Evolutionary conservation across 257 asterid species (phyloP).

Genomic region (Cordia subcordata): DNA sequence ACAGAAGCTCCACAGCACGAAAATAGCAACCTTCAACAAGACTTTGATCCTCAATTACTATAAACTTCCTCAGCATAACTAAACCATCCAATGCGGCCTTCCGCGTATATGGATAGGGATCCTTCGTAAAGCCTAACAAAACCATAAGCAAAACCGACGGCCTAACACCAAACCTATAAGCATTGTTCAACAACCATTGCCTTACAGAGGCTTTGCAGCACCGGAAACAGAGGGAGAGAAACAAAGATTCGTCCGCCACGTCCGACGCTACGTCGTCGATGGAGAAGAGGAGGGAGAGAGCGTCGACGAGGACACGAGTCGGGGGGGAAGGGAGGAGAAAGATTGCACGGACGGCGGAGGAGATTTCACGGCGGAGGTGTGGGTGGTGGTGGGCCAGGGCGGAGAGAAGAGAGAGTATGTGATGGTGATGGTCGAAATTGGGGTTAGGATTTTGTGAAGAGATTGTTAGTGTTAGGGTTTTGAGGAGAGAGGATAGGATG

Average conservation of each 20-base stretch:
- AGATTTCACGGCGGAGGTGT: slow-evolving; percentile 27
- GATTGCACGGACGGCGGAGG: slow-evolving; percentile 33
- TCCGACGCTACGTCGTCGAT: neutral
- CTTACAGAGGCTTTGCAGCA: slow-evolving; percentile 35
- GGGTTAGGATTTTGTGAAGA: slow-evolving; percentile 33
- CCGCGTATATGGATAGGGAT: slow-evolving; percentile 71
- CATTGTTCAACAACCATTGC: slow-evolving; percentile 58
- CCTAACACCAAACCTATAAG: slow-evolving; percentile 46
- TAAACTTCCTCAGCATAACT: slow-evolving; percentile 30
- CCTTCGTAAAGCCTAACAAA: slow-evolving; percentile 74
- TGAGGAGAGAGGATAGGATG: slow-evolving; percentile 40
- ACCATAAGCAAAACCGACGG: slow-evolving; percentile 70
- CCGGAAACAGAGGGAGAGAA: slow-evolving; percentile 55
- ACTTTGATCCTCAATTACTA: slow-evolving; percentile 53
- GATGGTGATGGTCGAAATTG: too few relatives aligned
- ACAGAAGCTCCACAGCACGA: slow-evolving; percentile 73
- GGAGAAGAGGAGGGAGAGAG: slow-evolving; percentile 49
- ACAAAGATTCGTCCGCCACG: slow-evolving; percentile 29
- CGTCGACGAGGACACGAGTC: slow-evolving; percentile 35
- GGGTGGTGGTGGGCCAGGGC: slow-evolving; percentile 42
- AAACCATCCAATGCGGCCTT: slow-evolving; percentile 70
- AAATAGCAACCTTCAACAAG: slow-evolving; percentile 60
- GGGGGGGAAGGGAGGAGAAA: slow-evolving; percentile 36
- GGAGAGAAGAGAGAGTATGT: slow-evolving; percentile 50
- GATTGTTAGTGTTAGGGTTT: slow-evolving; percentile 31